Percentiles rank a stretch among this genome's conserved stretches.
phyloP scores from a whole-genome alignment of 2,329 filamentous ascomycete genomes.

The Fusarium nodosum region DNA sequence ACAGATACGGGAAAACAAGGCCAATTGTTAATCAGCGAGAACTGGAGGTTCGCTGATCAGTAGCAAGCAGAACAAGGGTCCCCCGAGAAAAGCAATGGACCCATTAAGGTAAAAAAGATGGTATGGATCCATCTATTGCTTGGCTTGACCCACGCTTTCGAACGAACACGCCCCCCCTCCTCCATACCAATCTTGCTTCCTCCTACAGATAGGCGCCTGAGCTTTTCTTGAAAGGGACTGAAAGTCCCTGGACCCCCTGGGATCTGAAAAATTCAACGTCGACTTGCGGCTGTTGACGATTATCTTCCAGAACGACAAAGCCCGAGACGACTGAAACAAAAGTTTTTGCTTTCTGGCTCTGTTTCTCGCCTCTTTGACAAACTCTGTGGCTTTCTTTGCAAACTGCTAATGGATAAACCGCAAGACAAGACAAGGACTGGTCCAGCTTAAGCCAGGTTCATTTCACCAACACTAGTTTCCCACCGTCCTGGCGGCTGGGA shows the following conservation, averaged over 20 bases:
- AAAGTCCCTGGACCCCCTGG: constrained; percentile 6
- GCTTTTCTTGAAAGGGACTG: constrained; percentile 19
- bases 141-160: constrained; percentile 18
- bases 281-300: constrained; percentile 16
- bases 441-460: constrained; percentile 17
- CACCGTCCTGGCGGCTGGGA: constrained; percentile 29
- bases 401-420: constrained; percentile 4
- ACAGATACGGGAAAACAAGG: constrained; percentile 9
- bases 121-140: constrained; percentile 2
- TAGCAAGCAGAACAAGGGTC: constrained; percentile 26
- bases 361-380: not conserved
- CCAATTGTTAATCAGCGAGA: constrained; percentile 27
- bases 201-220: constrained; percentile 8
- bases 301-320: constrained; percentile 15
- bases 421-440: constrained; percentile 9
- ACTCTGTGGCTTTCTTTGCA: not conserved
- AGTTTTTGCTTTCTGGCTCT: not conserved
- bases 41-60: constrained; percentile 20
- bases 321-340: constrained; percentile 19
- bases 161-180: constrained; percentile 15
- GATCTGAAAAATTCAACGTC: constrained; percentile 12
- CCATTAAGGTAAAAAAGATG: constrained; percentile 24
- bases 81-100: constrained; percentile 8
- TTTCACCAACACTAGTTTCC: constrained; percentile 30
- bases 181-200: constrained; percentile 19